These are phyloP conservation scores for Hibiscus syriacus DNA, from an alignment of 345 rosid genomes.

Conservation along the genomic window DNA sequence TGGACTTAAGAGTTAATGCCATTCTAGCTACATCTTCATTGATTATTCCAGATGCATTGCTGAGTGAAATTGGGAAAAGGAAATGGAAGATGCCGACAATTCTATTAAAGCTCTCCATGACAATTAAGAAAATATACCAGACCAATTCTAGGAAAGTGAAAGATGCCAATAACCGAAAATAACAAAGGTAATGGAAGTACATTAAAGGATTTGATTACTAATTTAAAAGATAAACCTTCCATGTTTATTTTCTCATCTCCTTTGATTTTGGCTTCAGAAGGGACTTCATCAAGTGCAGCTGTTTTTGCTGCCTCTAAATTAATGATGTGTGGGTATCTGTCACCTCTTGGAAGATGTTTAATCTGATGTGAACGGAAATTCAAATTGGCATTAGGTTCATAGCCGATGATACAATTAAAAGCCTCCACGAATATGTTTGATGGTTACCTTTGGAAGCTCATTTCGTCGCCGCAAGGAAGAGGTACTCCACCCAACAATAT, in stretches of 20 bases:
- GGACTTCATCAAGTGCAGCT: slow-evolving; percentile 26
- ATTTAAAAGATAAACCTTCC: slow-evolving; percentile 49
- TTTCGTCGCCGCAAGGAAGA: slow-evolving; percentile 54
- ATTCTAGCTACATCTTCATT: background rate
- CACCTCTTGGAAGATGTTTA: slow-evolving; percentile 29
- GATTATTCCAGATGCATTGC: background rate
- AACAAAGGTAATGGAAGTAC: background rate
- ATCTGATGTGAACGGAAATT: slow-evolving; percentile 30
- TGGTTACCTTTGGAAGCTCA: slow-evolving; percentile 71
- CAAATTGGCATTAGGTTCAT: slow-evolving; percentile 8
- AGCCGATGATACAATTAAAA: background rate
- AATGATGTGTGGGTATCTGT: slow-evolving; percentile 59
- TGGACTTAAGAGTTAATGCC: background rate
- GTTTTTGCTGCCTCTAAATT: slow-evolving; percentile 30
- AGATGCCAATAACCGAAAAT: background rate
- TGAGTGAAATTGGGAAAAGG: background rate
- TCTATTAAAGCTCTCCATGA: background rate
- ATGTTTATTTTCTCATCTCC: slow-evolving; percentile 28
- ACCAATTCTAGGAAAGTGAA: background rate
- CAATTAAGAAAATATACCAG: background rate
- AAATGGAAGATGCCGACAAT: no score
- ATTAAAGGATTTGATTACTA: background rate
- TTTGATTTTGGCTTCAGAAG: slow-evolving; percentile 17
- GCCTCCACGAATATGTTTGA: background rate
- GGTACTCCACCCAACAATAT: slow-evolving; percentile 90